phyloP scores from a whole-genome alignment of 345 rosid genomes.

The Citropsis articulata region DNA sequence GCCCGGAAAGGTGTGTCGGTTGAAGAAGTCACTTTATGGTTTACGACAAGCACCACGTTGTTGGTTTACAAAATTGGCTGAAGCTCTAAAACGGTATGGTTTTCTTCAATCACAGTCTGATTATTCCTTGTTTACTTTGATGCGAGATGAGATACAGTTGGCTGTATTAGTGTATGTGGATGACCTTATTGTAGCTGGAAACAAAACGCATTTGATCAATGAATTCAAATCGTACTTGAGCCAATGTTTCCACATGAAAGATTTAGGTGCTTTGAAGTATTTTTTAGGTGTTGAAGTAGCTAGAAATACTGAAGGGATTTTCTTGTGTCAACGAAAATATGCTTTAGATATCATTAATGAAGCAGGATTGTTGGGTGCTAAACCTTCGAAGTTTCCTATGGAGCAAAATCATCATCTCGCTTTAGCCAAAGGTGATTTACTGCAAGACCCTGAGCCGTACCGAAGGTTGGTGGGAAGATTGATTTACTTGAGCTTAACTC shows the following conservation, averaged over 20 bases:
- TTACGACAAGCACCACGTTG: not conserved
- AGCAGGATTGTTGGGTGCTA: not conserved
- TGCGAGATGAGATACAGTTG: not conserved
- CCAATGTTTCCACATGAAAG: no score
- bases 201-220: no score
- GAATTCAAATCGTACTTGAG: no score
- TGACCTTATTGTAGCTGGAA: not conserved
- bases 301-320: no score
- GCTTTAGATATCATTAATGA: not conserved
- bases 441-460: not conserved
- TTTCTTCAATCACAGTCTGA: slow-evolving; percentile 1
- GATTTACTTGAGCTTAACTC: not conserved
- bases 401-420: not conserved
- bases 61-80: slow-evolving; percentile 3
- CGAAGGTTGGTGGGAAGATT: slow-evolving; percentile 8
- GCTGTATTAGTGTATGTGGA: not conserved
- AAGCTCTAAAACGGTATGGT: not conserved
- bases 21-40: slow-evolving; percentile 15
- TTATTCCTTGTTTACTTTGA: not conserved
- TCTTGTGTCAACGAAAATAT: no score
- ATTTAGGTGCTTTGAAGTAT: not conserved
- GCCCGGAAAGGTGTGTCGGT: not conserved
- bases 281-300: slow-evolving; percentile 17
- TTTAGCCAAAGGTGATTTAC: not conserved
- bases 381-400: not conserved